Conservation (phyloP, 441 rosid species). For the Mallotus repandus region DNA sequence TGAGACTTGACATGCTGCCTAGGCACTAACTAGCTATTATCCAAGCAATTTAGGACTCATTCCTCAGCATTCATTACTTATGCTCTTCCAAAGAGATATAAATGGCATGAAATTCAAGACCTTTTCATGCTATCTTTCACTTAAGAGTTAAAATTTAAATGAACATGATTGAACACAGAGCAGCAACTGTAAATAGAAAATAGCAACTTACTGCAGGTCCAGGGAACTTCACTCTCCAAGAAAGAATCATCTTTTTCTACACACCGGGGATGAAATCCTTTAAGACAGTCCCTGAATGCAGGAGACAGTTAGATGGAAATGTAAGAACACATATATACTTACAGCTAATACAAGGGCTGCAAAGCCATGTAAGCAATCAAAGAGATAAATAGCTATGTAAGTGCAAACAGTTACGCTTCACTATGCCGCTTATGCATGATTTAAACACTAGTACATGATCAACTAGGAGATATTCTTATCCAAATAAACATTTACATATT, state of each 20-base stretch:
- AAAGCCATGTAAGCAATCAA: background rate
- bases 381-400: background rate
- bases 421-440: background rate
- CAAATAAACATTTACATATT: background rate
- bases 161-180: background rate
- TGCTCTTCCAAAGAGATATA: background rate
- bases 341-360: background rate
- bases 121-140: background rate
- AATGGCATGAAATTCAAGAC: background rate
- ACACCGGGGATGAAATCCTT: conserved; percentile 45
- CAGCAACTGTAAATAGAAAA: background rate
- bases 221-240: conserved; percentile 27
- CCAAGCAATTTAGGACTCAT: background rate
- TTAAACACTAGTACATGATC: background rate
- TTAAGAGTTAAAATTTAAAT: background rate
- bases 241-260: conserved; percentile 29
- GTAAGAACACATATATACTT: background rate
- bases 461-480: background rate
- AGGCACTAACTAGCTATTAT: background rate
- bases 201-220: conserved; percentile 41
- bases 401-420: background rate
- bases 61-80: background rate
- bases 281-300: conserved; percentile 43
- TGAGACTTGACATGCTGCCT: background rate
- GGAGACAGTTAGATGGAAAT: background rate